Evolutionary conservation across 371 early-diverging fungal genomes (phyloP), one percentile per base, ranked within the genome.

Genomic region (Mortierella sp.): DNA sequence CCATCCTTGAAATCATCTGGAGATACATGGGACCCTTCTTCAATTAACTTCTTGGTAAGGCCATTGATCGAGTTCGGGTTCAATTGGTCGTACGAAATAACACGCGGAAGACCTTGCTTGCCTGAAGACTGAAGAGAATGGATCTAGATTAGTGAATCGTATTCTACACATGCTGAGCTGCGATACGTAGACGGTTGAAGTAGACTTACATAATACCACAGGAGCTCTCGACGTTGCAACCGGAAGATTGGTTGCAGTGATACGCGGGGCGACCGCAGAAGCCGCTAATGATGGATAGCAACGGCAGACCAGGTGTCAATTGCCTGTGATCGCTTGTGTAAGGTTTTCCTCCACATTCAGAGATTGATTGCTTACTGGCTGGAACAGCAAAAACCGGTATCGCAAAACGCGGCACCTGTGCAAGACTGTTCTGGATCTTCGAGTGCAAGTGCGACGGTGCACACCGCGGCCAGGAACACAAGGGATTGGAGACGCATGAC

Each of bases 331-430:
- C 4, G 34, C 34, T 34, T 34, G 34, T 7, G 34, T 7, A 34
- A 34, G 10, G 34, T 34, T 10, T 4, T 34, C 7, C 34, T 7
- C 34, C 7, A 10, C 10, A 10, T 34, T 7, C 27, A 48, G 14
- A 55, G 3, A 7, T 24, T 16, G 34, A 41, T 2, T 18, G 28
- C 61, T 10, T 63, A 72, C 73, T 62, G 62, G 56, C 63, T 50
- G 14, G 73, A 72, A 30, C 73, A 72, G n/a, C 73, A 72, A 34
- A 59, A 67, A 31, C 73, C 73, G n/a, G 28, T 48, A 38, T 63
- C 64, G n/a, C 73, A 72, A 2, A 55, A 46, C 1, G 59, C 48
- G 0, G 48, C 27, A n/a, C 64, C 73, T 19, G 57, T 31, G 49
- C 73, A 72, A 18, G 49, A 0, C 28, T 63, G 54, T 4, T 63